Evolutionary conservation across 768 basidiomycete genomes (phyloP).

Genomic region (Mycena floridula): DNA sequence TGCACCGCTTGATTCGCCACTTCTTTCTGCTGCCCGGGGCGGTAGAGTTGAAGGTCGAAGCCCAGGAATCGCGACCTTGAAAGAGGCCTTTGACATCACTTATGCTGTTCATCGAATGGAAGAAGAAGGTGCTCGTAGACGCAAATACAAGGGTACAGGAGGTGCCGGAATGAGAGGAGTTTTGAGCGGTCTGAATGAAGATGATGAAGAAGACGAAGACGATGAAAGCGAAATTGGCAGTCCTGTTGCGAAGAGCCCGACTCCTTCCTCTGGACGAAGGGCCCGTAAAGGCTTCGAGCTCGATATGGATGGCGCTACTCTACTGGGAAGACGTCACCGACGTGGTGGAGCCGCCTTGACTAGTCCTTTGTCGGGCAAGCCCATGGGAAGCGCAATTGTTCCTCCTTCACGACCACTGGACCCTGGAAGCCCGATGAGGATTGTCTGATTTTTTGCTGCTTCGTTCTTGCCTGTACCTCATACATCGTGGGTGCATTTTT

Average conservation of each 20-base stretch:
- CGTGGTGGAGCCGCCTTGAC: constrained; percentile 14
- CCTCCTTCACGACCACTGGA: background rate
- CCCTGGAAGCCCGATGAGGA: constrained; percentile 9
- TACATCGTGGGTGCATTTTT: no score
- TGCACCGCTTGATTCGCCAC: constrained; percentile 77
- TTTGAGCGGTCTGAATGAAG: constrained; percentile 86
- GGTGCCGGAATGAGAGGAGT: constrained; percentile 76
- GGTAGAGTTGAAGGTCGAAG: constrained; percentile 77
- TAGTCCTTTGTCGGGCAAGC: constrained; percentile 8
- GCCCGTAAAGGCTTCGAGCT: constrained; percentile 61
- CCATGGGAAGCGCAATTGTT: background rate
- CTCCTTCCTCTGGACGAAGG: background rate
- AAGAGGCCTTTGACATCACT: constrained; percentile 98
- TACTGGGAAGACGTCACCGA: constrained; percentile 68
- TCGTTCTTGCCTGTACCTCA: no score
- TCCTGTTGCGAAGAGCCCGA: background rate
- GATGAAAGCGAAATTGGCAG: constrained; percentile 24
- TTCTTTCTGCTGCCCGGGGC: constrained; percentile 75
- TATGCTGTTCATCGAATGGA: constrained; percentile 99
- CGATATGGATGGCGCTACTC: constrained; percentile 79
- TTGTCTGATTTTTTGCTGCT: background rate
- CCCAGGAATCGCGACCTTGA: constrained; percentile 87
- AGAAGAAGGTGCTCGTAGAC: constrained; percentile 87
- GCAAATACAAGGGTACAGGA: constrained; percentile 74
- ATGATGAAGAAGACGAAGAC: constrained; percentile 72